These are phyloP conservation scores for Rubia tinctorum DNA, from an alignment of 305 asterid genomes.

Conservation along the genomic window DNA sequence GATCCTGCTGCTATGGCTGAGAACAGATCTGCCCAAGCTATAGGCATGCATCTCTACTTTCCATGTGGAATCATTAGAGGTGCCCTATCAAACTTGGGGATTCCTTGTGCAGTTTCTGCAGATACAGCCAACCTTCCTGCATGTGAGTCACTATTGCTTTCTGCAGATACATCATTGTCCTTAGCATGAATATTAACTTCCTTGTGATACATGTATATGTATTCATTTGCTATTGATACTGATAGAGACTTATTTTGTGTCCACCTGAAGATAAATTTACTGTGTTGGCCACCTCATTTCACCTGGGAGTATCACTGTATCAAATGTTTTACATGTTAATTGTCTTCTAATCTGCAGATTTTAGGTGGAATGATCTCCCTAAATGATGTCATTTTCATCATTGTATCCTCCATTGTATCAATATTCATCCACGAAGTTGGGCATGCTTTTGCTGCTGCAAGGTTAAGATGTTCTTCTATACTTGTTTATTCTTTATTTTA, in stretches of 20 bases:
- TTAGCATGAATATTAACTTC: neutral
- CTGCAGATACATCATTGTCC: no score
- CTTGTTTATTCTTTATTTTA: neutral
- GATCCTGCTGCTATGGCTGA: slow-evolving; percentile 95
- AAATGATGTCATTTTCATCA: slow-evolving; percentile 53
- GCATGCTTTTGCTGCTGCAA: slow-evolving; percentile 92
- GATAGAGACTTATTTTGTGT: neutral
- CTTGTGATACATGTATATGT: neutral
- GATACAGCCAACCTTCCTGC: slow-evolving; percentile 93
- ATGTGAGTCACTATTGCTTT: slow-evolving; percentile 47
- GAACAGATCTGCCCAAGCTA: slow-evolving; percentile 78
- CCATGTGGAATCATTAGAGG: slow-evolving; percentile 99
- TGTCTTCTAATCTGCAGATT: slow-evolving; percentile 38
- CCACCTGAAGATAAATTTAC: neutral
- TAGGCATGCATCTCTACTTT: slow-evolving; percentile 96
- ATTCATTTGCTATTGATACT: neutral
- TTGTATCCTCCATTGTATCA: slow-evolving; percentile 58
- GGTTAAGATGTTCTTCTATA: slow-evolving; percentile 46
- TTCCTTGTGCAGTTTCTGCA: slow-evolving; percentile 98
- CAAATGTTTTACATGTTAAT: slow-evolving; percentile 6
- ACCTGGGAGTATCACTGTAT: neutral
- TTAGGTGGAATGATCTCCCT: slow-evolving; percentile 50
- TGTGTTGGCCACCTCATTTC: neutral
- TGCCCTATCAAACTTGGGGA: slow-evolving; percentile 97
- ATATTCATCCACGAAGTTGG: slow-evolving; percentile 82